Evolutionary conservation across 2,329 filamentous ascomycete genomes (phyloP), one percentile per base, ranked within the genome.

Genomic region (Aspergillus flavus): DNA sequence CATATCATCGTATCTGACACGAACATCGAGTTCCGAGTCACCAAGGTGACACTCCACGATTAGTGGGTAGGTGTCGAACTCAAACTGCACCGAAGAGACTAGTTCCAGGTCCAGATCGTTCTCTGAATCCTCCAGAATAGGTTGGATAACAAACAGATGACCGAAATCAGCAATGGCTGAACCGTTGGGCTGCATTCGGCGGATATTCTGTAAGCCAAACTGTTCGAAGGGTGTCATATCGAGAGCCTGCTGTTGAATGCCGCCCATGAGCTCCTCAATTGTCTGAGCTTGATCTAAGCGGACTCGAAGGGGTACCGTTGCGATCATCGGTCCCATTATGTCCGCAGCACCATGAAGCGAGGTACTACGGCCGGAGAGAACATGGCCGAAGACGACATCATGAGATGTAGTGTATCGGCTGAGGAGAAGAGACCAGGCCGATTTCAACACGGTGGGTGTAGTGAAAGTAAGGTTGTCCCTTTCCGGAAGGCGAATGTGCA

Each of bases 261-360:
- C 41, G 23, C 23, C 41, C 41, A 58, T 39, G 12, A 36, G 26
- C 26, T 28, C n/a, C 14, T 21, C 26, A 19, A 58, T 36, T n/a
- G 41, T 46, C 30, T 39, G 41, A 10, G 14, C 16, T 21, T 14
- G 19, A 6, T 39, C 16, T 16, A 50, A 30, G n/a, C 21, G 32
- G 41, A 50, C 30, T n/a, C 43, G 57, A 28, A 58, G 16, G 4
- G 79, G 79, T 3, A 79, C 74, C 9, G 79, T 79, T 6, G 78
- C 72, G 28, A 81, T 75, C 0, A 77, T 77, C 6, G 79, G 75
- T 11, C 78, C 79, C 45, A 79, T 69, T 36, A 81, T 78, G 46
- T 75, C 68, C 45, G 75, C 72, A n/a, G 80, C 74, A 1, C 74
- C 77, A 19, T 66, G 53, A 34, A 81, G 71, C 19, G 75, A 69